These are phyloP conservation scores for Cryphonectria parasitica DNA, from an alignment of 2,329 filamentous ascomycete genomes.

Conservation along the genomic window DNA sequence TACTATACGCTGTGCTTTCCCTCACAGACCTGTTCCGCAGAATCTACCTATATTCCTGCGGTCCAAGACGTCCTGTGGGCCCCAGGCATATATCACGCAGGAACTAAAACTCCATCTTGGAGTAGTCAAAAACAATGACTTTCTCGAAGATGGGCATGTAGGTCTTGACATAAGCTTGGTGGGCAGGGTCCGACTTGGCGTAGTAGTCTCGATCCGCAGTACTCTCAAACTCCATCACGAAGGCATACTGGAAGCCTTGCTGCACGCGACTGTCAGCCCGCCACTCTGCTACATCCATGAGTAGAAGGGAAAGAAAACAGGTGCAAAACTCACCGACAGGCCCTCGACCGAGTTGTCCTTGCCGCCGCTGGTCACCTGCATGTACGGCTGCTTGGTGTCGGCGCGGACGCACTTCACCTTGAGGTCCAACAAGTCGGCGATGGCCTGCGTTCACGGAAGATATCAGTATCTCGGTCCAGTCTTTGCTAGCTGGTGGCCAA, in stretches of 20 bases:
- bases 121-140: slow-evolving; percentile 64
- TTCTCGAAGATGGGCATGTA: slow-evolving; percentile 53
- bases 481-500: background rate
- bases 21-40: background rate
- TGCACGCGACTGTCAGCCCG: slow-evolving; percentile 34
- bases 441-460: slow-evolving; percentile 34
- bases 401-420: slow-evolving; percentile 65
- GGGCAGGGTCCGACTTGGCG: slow-evolving; percentile 64
- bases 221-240: slow-evolving; percentile 68
- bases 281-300: background rate
- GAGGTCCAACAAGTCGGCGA: slow-evolving; percentile 48
- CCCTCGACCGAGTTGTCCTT: slow-evolving; percentile 65
- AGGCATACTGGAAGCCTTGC: slow-evolving; percentile 69
- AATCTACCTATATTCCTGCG: background rate
- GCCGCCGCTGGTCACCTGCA: slow-evolving; percentile 62
- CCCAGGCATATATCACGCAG: background rate
- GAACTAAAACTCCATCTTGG: slow-evolving; percentile 45
- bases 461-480: background rate
- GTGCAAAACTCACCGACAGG: slow-evolving; percentile 50
- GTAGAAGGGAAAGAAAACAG: background rate
- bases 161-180: slow-evolving; percentile 61
- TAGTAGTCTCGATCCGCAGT: slow-evolving; percentile 72
- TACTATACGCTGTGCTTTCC: background rate
- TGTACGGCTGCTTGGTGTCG: slow-evolving; percentile 60
- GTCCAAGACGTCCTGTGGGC: background rate